These are phyloP conservation scores for Geranium rotundifolium DNA, from an alignment of 345 rosid genomes.

Conservation along the genomic window DNA sequence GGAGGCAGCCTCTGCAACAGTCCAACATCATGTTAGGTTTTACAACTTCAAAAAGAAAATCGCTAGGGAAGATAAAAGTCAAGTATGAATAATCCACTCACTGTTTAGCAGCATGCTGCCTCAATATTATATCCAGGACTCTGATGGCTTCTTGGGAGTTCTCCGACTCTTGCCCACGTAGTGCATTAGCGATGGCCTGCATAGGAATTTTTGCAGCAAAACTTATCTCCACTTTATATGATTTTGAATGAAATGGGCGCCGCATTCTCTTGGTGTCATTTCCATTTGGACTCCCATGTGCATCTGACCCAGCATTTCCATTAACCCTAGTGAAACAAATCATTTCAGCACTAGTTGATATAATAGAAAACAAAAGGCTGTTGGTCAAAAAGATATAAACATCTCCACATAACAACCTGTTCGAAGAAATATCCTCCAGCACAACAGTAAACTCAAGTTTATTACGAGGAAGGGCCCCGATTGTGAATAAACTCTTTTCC, in stretches of 20 bases:
- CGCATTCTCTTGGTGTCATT: constrained; percentile 55
- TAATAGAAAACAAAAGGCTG: not conserved
- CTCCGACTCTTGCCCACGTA: constrained; percentile 68
- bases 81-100: constrained; percentile 17
- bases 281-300: constrained; percentile 29
- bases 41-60: not conserved
- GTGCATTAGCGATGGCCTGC: constrained; percentile 69
- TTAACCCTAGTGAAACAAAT: constrained; percentile 23
- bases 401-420: constrained; percentile 26
- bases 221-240: constrained; percentile 53
- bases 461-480: constrained; percentile 70
- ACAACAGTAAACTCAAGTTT: constrained; percentile 66
- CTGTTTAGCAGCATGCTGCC: constrained; percentile 93
- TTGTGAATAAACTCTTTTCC: constrained; percentile 65
- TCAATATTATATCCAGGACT: constrained; percentile 68
- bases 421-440: constrained; percentile 54
- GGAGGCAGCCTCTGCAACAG: constrained; percentile 73
- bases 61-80: not conserved
- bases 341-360: not conserved
- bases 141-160: constrained; percentile 66
- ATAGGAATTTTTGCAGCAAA: constrained; percentile 76
- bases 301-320: constrained; percentile 47
- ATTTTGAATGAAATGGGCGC: constrained; percentile 46
- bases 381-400: not conserved
- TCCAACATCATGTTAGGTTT: not conserved